Evolutionary conservation across 2,329 filamentous ascomycete species (phyloP), one percentile per base, ranked within the genome.

Genomic region (Dactylella cylindrospora): DNA sequence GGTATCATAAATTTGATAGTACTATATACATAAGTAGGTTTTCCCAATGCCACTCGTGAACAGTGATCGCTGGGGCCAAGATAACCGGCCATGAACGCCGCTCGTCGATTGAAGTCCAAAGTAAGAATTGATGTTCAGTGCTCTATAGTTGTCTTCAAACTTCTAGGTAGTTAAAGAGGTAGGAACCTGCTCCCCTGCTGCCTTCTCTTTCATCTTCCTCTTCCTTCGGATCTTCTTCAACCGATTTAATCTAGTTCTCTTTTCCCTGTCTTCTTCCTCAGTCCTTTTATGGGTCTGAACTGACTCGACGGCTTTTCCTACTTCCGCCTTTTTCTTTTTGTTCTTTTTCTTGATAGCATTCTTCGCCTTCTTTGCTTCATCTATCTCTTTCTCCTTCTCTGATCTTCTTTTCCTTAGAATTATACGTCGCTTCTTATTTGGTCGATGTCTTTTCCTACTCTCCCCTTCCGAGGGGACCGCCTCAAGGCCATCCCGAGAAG

Each of bases 181-280:
- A 17, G 9, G 9, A 3, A 9, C 17, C 19, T 49, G 20, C 13
- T 44, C 35, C 12, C 5, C 23, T 5, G 25, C 31, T 25, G 38
- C 28, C 17, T 49, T 33, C 15, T 54, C 49, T 15, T 54, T 53
- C 38, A 39, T 13, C 44, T 54, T 62, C 20, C 44, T 36, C 22
- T 45, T 38, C 36, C 49, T 41, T 29, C 49, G 38, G 15, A 38
- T 32, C 38, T 50, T 62, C 43, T 62, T 62, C 38, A 62, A 23
- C 13, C 57, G 25, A 15, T 62, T 62, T 44, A 62, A 22, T n/a
- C 57, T 41, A 13, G 57, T 53, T 38, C 25, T 53, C 57, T 62
- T 62, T 26, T 62, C 57, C 12, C 36, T 15, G 26, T 62, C 49
- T 19, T 62, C 57, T 6, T 62, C 43, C 12, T 62, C 57, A 2